A percentile compares a stretch with the other conserved stretches of the same genome.
Evolutionary conservation across 2,329 filamentous ascomycete species (phyloP).

Genomic region (Hypocrella siamensis): DNA sequence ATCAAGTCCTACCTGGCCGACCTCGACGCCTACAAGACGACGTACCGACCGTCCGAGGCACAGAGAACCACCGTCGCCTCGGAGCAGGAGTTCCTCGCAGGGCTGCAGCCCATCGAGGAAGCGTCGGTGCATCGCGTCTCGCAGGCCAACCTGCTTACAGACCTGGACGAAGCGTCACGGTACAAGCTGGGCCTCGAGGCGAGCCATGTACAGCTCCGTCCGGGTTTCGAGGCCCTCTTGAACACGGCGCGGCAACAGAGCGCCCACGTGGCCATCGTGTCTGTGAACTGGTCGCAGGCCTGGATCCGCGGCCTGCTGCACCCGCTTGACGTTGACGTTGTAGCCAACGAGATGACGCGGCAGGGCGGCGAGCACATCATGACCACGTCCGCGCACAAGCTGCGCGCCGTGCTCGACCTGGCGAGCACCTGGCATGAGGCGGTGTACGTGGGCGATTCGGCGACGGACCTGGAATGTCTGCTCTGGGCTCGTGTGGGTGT

Average conservation of each 20-base stretch:
- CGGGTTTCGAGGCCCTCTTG: conserved; percentile 23
- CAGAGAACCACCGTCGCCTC: conserved; percentile 18
- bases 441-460: conserved; percentile 44
- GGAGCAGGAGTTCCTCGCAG: conserved; percentile 28
- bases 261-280: conserved; percentile 28
- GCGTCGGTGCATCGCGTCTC: conserved; percentile 28
- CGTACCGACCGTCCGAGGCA: conserved; percentile 15
- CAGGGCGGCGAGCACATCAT: conserved; percentile 21
- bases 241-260: conserved; percentile 10
- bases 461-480: conserved; percentile 39
- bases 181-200: conserved; percentile 19
- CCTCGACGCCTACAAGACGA: conserved; percentile 18
- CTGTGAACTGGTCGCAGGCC: conserved; percentile 33
- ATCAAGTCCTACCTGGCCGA: conserved; percentile 30
- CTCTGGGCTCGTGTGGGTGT: conserved; percentile 27
- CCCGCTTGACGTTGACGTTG: conserved; percentile 16
- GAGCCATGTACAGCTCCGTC: conserved; percentile 18
- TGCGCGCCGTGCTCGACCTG: conserved; percentile 20
- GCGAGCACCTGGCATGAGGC: conserved; percentile 9
- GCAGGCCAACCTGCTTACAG: conserved; percentile 26
- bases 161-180: conserved; percentile 17
- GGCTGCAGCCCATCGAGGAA: conserved; percentile 26
- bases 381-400: conserved; percentile 30
- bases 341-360: conserved; percentile 31
- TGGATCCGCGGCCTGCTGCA: conserved; percentile 30